Evolutionary conservation across 2,329 filamentous ascomycete genomes (phyloP).

Genomic region (Corynespora cassiicola): DNA sequence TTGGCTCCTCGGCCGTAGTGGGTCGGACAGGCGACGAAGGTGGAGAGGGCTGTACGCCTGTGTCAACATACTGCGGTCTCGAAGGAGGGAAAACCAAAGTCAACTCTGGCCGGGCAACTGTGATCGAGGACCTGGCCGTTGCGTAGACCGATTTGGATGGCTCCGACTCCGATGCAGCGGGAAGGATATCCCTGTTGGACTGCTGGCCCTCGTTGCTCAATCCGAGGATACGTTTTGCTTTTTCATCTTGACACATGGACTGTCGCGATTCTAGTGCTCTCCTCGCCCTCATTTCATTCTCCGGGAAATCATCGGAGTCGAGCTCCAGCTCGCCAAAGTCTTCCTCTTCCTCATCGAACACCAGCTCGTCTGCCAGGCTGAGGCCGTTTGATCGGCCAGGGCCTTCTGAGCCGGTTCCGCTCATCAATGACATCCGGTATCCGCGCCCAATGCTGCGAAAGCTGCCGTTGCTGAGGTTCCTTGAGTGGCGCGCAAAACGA

Average conservation of each 20-base stretch:
- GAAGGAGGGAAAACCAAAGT: conserved; percentile 41
- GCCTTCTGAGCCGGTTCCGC: conserved; percentile 60
- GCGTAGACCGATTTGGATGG: conserved; percentile 28
- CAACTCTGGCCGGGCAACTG: conserved; percentile 30
- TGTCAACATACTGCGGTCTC: conserved; percentile 69
- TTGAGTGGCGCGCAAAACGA: conserved; percentile 62
- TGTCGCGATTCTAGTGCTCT: conserved; percentile 49
- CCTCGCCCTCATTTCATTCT: conserved; percentile 49
- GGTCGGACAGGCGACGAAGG: conserved; percentile 72
- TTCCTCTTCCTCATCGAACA: conserved; percentile 80
- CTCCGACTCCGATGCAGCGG: conserved; percentile 28
- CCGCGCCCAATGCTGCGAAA: conserved; percentile 59
- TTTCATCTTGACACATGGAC: conserved; percentile 50
- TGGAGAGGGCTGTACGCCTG: conserved; percentile 83
- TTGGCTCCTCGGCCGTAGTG: conserved; percentile 22
- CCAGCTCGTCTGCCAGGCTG: conserved; percentile 89
- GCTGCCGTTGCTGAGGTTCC: conserved; percentile 60
- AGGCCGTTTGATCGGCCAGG: conserved; percentile 67
- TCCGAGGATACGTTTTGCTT: conserved; percentile 54
- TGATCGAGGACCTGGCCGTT: conserved; percentile 27
- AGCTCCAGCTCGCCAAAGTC: conserved; percentile 61
- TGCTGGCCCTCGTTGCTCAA: conserved; percentile 40
- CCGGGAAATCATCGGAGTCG: conserved; percentile 68
- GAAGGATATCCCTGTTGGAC: conserved; percentile 27
- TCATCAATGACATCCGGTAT: conserved; percentile 75